phyloP scores from a whole-genome alignment of 768 basidiomycete genomes.

The Leccinellum albellum region DNA sequence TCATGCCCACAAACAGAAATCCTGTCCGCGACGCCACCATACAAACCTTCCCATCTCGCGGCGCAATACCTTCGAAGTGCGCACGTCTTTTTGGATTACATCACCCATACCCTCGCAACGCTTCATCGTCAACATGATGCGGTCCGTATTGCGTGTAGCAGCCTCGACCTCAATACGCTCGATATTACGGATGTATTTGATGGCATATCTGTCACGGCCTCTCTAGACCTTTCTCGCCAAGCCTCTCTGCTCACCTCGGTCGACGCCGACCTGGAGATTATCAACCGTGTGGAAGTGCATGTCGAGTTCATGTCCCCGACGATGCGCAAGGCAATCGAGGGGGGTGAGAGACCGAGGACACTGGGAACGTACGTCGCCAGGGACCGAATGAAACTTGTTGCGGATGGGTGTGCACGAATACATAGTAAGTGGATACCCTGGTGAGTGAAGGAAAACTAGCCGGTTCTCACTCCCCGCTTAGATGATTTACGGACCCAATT shows the following conservation, averaged over 20 bases:
- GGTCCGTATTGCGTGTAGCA: constrained; percentile 66
- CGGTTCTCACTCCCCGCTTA: constrained; percentile 20
- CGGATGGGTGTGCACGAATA: constrained; percentile 61
- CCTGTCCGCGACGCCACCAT: constrained; percentile 66
- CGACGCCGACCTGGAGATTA: constrained; percentile 69
- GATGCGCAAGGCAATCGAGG: constrained; percentile 66
- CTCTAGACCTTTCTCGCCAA: constrained; percentile 66
- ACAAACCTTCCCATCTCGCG: constrained; percentile 62
- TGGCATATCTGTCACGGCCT: constrained; percentile 49
- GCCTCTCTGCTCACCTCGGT: constrained; percentile 56
- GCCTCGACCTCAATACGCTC: constrained; percentile 70
- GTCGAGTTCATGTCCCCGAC: constrained; percentile 69
- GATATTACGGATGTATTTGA: constrained; percentile 70
- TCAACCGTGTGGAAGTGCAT: constrained; percentile 64
- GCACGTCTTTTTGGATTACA: constrained; percentile 59
- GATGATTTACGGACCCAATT: constrained; percentile 60
- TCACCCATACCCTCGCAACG: constrained; percentile 48
- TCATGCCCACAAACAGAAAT: constrained; percentile 38
- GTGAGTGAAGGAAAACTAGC: neutral
- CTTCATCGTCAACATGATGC: constrained; percentile 68
- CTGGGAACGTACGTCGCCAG: constrained; percentile 79
- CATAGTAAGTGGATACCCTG: constrained; percentile 48
- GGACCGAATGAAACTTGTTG: constrained; percentile 77
- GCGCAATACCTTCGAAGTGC: constrained; percentile 63
- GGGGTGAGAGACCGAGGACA: constrained; percentile 63